A percentile compares a stretch with the other conserved stretches of the same genome.
phyloP scores from a whole-genome alignment of 768 basidiomycete genomes.

The Phanerodontia chrysosporium region DNA sequence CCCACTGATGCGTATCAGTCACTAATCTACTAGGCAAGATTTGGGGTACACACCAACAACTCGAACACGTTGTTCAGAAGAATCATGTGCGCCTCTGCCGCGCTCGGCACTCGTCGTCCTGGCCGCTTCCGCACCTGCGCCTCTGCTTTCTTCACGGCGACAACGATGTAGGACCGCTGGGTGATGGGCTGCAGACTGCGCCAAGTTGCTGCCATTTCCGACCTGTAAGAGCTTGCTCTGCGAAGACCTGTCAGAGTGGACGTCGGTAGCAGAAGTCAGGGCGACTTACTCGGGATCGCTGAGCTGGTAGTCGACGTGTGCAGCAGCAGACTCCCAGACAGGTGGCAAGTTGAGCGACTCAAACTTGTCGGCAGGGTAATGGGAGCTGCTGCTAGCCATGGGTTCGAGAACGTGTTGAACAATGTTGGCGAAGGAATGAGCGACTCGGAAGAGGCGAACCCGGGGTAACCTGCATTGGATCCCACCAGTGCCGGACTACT shows the following conservation, averaged over 20 bases:
- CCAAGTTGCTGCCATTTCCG: constrained; percentile 5
- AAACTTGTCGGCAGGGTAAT: background rate
- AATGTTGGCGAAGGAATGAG: background rate
- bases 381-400: background rate
- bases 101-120: background rate
- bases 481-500: background rate
- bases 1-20: background rate
- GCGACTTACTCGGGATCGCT: constrained; percentile 6
- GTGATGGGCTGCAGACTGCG: background rate
- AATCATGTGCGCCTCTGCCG: background rate
- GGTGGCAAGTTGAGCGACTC: background rate
- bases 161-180: constrained; percentile 9
- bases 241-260: background rate
- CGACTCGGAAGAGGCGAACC: background rate
- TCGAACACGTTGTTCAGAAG: constrained; percentile 6
- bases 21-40: background rate
- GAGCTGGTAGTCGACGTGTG: constrained; percentile 9
- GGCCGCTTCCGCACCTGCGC: background rate
- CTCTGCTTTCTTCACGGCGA: constrained; percentile 8
- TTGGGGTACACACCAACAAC: constrained; percentile 3
- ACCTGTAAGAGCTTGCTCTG: constrained; percentile 2
- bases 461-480: background rate
- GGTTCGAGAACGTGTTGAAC: too few relatives aligned
- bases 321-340: background rate
- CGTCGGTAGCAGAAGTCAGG: background rate